Conservation (phyloP, 306 rosid genomes). For the Astragalus membranaceus region DNA sequence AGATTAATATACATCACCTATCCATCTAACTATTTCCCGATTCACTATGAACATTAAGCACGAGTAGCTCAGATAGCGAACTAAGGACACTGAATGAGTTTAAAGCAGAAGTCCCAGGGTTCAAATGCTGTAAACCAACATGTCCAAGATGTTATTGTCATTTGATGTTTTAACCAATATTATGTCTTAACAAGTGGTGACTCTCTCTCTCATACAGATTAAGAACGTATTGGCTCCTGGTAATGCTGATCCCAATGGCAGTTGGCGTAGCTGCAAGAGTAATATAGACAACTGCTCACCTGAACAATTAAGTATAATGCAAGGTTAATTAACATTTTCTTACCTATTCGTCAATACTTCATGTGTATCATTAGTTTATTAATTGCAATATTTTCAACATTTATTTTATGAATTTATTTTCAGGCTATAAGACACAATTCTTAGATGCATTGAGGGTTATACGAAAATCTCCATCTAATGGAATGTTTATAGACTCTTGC, state of each 20-base stretch:
- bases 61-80: no score
- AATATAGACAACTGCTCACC: slow-evolving; percentile 55
- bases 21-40: neutral
- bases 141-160: neutral
- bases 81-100: no score
- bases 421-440: slow-evolving; percentile 63
- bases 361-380: no score
- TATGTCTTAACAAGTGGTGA: no score
- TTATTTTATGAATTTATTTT: neutral
- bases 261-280: slow-evolving; percentile 61
- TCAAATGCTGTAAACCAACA: no score
- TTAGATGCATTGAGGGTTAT: slow-evolving; percentile 40
- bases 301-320: slow-evolving; percentile 48
- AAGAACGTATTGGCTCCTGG: slow-evolving; percentile 66
- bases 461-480: slow-evolving; percentile 35
- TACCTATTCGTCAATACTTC: neutral
- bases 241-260: slow-evolving; percentile 63
- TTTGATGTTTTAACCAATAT: neutral
- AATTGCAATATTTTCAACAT: neutral
- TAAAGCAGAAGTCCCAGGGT: no score
- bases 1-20: no score
- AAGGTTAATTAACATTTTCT: slow-evolving; percentile 39
- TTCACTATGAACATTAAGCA: neutral
- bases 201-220: slow-evolving; percentile 44
- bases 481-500: slow-evolving; percentile 80